These are phyloP conservation scores for Bipolaris zeicola DNA, from an alignment of 2,329 filamentous ascomycete species.

Conservation along the genomic window DNA sequence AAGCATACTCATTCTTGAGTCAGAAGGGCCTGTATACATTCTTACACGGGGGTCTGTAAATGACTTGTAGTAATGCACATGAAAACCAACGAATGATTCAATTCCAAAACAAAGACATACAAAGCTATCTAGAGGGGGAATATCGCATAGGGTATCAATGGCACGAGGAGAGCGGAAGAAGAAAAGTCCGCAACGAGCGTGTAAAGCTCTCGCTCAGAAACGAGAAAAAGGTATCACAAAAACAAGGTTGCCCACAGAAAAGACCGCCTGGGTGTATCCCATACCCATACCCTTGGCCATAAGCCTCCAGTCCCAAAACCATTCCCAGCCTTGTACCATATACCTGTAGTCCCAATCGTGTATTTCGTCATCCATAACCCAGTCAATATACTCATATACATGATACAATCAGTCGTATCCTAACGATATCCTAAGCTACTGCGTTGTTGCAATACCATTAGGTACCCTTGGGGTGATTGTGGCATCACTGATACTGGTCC, in stretches of 20 bases:
- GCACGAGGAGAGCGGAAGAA: background rate
- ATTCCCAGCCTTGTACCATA: background rate
- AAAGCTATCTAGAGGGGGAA: background rate
- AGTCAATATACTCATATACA: background rate
- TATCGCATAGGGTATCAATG: slow-evolving; percentile 11
- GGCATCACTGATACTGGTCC: slow-evolving; percentile 3
- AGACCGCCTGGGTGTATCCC: background rate
- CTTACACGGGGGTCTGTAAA: too few relatives aligned
- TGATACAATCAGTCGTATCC: background rate
- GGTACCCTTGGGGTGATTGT: background rate
- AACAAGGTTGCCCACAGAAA: background rate
- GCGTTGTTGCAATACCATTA: background rate
- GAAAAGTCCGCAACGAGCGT: background rate
- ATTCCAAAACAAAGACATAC: background rate
- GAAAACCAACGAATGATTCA: background rate
- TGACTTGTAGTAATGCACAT: background rate
- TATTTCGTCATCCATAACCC: background rate
- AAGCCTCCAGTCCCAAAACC: background rate
- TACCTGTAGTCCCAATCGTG: background rate
- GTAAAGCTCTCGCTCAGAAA: slow-evolving; percentile 1
- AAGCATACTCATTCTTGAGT: too few relatives aligned
- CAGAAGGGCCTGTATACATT: too few relatives aligned
- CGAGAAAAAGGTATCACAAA: background rate
- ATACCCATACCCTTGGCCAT: background rate
- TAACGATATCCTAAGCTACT: background rate